Evolutionary conservation across 2,329 filamentous ascomycete species (phyloP).

Genomic region (Fusarium compactum): DNA sequence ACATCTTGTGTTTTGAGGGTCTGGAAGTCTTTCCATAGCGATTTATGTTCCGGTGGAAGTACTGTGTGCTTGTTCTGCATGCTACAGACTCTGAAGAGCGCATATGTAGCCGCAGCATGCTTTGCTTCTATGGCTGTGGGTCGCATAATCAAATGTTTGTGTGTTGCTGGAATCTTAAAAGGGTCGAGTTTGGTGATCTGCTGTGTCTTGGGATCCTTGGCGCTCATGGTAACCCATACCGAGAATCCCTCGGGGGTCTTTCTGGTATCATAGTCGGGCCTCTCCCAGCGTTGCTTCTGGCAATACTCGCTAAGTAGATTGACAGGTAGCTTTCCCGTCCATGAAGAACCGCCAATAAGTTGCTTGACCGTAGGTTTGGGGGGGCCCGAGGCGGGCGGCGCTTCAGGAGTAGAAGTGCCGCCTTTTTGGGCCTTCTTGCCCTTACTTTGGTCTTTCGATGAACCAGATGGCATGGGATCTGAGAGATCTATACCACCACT

Average conservation of each 20-base stretch:
- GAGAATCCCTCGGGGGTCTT: slow-evolving; percentile 81
- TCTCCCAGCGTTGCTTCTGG: slow-evolving; percentile 95
- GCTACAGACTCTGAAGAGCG: slow-evolving; percentile 89
- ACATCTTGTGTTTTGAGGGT: slow-evolving; percentile 84
- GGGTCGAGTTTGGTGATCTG: slow-evolving; percentile 81
- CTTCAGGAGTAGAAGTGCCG: slow-evolving; percentile 47
- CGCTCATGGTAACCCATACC: slow-evolving; percentile 83
- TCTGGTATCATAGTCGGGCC: slow-evolving; percentile 87
- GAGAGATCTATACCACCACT: slow-evolving; percentile 39
- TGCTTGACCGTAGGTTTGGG: slow-evolving; percentile 77
- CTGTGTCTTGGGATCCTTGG: slow-evolving; percentile 83
- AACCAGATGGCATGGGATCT: slow-evolving; percentile 51
- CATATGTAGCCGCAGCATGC: slow-evolving; percentile 93
- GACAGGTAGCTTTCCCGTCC: slow-evolving; percentile 96
- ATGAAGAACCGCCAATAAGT: slow-evolving; percentile 92
- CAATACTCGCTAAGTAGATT: slow-evolving; percentile 95
- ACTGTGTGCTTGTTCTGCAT: slow-evolving; percentile 97
- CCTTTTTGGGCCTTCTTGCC: slow-evolving; percentile 56
- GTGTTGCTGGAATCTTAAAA: slow-evolving; percentile 81
- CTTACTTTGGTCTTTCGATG: slow-evolving; percentile 60
- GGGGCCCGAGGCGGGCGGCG: slow-evolving; percentile 56
- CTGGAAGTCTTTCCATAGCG: slow-evolving; percentile 92
- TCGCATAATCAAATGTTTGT: slow-evolving; percentile 80
- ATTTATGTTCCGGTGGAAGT: slow-evolving; percentile 88
- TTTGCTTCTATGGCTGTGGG: slow-evolving; percentile 88